These are phyloP conservation scores for Erythrobasidium yunnanense DNA, from an alignment of 768 basidiomycete genomes.

Conservation along the genomic window DNA sequence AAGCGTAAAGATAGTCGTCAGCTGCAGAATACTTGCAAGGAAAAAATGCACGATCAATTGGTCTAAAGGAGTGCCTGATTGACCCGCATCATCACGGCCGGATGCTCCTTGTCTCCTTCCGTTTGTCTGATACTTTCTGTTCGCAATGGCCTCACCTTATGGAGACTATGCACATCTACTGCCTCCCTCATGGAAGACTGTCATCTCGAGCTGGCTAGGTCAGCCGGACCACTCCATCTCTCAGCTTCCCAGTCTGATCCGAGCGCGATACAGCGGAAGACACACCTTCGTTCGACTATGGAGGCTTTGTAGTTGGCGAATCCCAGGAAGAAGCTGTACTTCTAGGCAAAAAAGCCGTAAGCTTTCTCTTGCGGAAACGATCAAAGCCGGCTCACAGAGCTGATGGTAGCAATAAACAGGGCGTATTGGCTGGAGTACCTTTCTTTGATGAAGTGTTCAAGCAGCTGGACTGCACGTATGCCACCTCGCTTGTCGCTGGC, in stretches of 20 bases:
- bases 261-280: constrained; percentile 55
- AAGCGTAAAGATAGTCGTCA: too few relatives aligned
- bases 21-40: too few relatives aligned
- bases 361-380: background rate
- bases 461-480: constrained; percentile 81
- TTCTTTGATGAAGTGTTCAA: constrained; percentile 88
- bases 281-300: constrained; percentile 90
- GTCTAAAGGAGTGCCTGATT: too few relatives aligned
- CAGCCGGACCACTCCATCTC: background rate
- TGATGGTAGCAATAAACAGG: constrained; percentile 35
- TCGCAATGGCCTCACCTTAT: background rate
- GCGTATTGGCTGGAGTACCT: constrained; percentile 81
- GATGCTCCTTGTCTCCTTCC: too few relatives aligned
- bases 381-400: background rate
- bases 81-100: too few relatives aligned
- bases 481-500: constrained; percentile 31
- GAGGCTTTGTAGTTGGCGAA: constrained; percentile 91
- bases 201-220: constrained; percentile 64
- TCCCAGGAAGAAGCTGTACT: constrained; percentile 72
- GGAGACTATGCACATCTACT: constrained; percentile 54
- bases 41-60: too few relatives aligned
- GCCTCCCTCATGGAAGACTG: constrained; percentile 80
- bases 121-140: too few relatives aligned
- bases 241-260: background rate
- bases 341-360: constrained; percentile 71